Base-by-base conservation (phyloP, 2,329 filamentous ascomycete genomes). In the Microcera coccophila region DNA sequence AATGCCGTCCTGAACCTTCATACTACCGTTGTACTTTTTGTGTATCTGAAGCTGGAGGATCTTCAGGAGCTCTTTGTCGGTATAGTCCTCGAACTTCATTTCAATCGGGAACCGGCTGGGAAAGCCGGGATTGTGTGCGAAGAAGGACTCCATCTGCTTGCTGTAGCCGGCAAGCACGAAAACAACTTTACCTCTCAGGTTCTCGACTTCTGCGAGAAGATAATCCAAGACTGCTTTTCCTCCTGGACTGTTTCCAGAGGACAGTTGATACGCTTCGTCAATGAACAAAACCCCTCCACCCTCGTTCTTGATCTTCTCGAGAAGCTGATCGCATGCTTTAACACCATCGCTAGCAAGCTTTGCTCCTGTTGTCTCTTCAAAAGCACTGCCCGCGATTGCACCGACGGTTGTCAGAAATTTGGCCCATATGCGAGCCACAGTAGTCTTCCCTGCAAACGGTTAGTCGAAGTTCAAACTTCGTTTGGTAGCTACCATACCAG, bases 221-320 rank as follows among this genome's bases (percentile, higher is more conserved):
- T 75, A 87, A 48, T 91, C 85, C 0, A 91, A 67, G 0, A 89
- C 83, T 0, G 75, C 73, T 1, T 64, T 68, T 0, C 85, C 85
- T 1, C 76, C 77, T 3, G 59, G 54, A 17, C 67, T 84, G 42
- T 78, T 76, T 0, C 75, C 75, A 1, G 77, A 78, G 0, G 79
- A 73, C 0, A 91, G 69, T 49, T 90, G 85, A 54, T 91, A 90
- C 0, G 86, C 85, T 60, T 91, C 86, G 46, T 91, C 87, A 17
- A 91, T 83, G 56, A 91, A 90, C 2, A 88, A 55, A 0, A 82
- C 82, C 0, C 87, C 87, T 0, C 85, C 86, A 0, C 78, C 81
- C 1, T 63, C 50, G 20, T 80, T 68, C 4, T 79, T 57, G 28
- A 90, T 70, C 0, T 55, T 37, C 1, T 69, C 61, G 0, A 70